Evolutionary conservation across 352 stramenopile genomes (phyloP), one percentile per base, ranked within the genome.

Genomic region (Phytophthora pseudosyringae): DNA sequence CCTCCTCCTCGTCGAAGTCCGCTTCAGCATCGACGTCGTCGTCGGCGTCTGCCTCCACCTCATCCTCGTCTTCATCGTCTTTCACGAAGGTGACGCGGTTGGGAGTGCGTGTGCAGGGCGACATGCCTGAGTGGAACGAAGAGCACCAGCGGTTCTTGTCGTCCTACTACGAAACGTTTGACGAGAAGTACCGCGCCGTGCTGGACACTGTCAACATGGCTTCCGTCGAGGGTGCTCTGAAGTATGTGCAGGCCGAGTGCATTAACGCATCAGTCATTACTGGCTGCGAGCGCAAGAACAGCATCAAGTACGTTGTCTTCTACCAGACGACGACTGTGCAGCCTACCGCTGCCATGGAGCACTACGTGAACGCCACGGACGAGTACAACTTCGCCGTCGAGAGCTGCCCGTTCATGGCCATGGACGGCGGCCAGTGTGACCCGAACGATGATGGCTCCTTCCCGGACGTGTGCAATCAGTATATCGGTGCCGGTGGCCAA

Each of bases 181-280:
- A 80, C 3, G 73, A 70, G 1, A 75, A 83, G 40, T 79, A 82
- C 55, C 64, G 51, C 8, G 75, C 62, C 12, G 71, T 86, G 9
- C 52, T 78, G 1, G 77, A 86, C 65, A 83, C 77, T 40, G 77
- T 86, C 46, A 86, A 86, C 67, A 83, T 75, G 60, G 77, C 77
- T 4, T 61, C 75, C 0, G 75, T 90, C 1, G 81, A 90, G 41
- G 74, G 78, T 25, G 79, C 75, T n/a, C 71, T 89, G 25, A 88
- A 82, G 60, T 89, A 91, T 60, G 73, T 89, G 0, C 74, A 84
- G 43, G 78, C 81, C 11, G 81, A 91, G 48, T 81, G 75, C 57
- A 88, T 91, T 59, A 88, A 86, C 53, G 41, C 60, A 0, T 76
- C 66, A 1, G 75, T 73, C 3, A 49, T 83, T 16, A 60, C 44